phyloP scores from a whole-genome alignment of 305 asterid genomes.

The Fraxinus xanthoxyloides region DNA sequence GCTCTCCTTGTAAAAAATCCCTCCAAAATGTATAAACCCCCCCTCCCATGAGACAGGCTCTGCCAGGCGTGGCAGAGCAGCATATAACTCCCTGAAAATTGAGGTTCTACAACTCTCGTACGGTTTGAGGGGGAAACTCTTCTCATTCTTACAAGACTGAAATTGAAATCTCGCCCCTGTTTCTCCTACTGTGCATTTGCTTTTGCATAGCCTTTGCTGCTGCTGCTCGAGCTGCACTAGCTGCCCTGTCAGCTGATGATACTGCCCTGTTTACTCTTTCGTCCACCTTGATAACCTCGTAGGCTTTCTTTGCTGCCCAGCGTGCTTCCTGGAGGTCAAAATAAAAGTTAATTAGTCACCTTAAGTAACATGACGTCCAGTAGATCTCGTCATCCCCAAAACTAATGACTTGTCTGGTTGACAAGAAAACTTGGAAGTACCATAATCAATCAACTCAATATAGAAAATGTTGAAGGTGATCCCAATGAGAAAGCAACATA shows the following conservation, averaged over 20 bases:
- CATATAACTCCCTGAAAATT: too few species aligned
- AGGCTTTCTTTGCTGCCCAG: constrained; percentile 71
- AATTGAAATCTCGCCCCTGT: constrained; percentile 43
- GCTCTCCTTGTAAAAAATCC: too few species aligned
- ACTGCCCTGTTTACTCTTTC: constrained; percentile 82
- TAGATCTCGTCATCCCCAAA: background rate
- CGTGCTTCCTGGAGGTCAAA: constrained; percentile 63
- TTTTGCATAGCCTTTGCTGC: constrained; percentile 81
- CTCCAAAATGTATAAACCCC: too few species aligned
- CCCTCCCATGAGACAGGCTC: too few species aligned
- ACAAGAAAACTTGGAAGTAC: background rate
- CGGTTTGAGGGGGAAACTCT: too few species aligned
- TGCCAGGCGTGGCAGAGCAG: too few species aligned
- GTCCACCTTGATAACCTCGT: constrained; percentile 74
- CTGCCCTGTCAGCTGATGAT: constrained; percentile 69
- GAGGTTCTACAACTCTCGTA: too few species aligned
- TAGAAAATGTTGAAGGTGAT: background rate
- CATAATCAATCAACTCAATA: background rate
- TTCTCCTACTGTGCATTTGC: constrained; percentile 69
- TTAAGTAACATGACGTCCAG: too few species aligned
- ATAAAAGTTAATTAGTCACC: background rate
- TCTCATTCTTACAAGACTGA: background rate
- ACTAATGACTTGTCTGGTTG: background rate
- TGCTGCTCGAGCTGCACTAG: constrained; percentile 84
- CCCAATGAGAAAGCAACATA: background rate